phyloP scores from a whole-genome alignment of 2,329 filamentous ascomycete genomes.

The Albifimbria verrucaria region DNA sequence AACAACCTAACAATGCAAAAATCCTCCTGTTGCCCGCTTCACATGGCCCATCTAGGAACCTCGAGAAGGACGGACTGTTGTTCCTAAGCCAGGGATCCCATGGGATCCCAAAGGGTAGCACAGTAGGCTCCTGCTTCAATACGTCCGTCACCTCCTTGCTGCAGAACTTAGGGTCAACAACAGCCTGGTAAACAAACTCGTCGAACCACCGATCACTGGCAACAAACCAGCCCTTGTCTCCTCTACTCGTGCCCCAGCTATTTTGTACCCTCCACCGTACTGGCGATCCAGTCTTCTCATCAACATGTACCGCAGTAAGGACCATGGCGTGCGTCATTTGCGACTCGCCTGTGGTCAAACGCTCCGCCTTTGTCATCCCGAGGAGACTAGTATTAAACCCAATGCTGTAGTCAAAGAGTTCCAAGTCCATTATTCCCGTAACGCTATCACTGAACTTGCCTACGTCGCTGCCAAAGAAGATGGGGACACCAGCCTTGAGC shows the following conservation, averaged over 20 bases:
- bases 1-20: too few relatives aligned
- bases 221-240: constrained; percentile 81
- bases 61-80: too few relatives aligned
- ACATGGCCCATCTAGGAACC: too few relatives aligned
- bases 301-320: constrained; percentile 78
- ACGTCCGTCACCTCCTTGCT: constrained; percentile 66
- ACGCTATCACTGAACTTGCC: constrained; percentile 71
- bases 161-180: constrained; percentile 71
- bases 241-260: constrained; percentile 69
- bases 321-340: constrained; percentile 95
- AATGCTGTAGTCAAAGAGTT: constrained; percentile 73
- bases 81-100: constrained; percentile 71
- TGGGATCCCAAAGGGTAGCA: constrained; percentile 79
- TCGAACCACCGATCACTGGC: constrained; percentile 83
- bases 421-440: constrained; percentile 76
- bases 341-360: constrained; percentile 70
- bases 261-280: constrained; percentile 87
- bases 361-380: constrained; percentile 71
- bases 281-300: constrained; percentile 56
- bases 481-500: constrained; percentile 72
- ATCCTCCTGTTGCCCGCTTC: background rate
- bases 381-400: constrained; percentile 78
- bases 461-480: constrained; percentile 89
- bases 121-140: constrained; percentile 64
- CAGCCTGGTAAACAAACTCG: constrained; percentile 81